phyloP scores from a whole-genome alignment of 1,284 basidiomycete species.

The Tylopilus sp. region DNA sequence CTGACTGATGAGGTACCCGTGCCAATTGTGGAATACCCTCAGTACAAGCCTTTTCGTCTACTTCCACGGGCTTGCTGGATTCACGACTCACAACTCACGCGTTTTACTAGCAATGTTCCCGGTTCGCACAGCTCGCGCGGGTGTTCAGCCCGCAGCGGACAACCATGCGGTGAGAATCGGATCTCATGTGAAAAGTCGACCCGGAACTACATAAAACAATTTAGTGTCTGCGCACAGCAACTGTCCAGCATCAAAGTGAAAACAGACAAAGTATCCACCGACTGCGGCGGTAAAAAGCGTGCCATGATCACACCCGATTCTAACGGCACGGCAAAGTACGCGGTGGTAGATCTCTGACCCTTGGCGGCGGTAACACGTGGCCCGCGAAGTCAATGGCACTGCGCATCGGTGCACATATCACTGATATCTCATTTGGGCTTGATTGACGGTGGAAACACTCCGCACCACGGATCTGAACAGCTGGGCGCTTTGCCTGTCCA shows the following conservation, averaged over 20 bases:
- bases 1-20: background rate
- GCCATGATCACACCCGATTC: background rate
- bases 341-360: conserved; percentile 16
- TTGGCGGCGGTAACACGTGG: conserved; percentile 20
- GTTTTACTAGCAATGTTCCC: background rate
- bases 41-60: conserved; percentile 3
- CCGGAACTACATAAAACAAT: conserved; percentile 15
- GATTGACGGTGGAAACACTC: conserved; percentile 28
- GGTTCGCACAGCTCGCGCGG: conserved; percentile 24
- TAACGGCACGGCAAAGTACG: conserved; percentile 17
- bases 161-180: conserved; percentile 24
- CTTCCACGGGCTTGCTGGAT: conserved; percentile 5
- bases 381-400: conserved; percentile 1
- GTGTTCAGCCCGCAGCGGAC: conserved; percentile 19
- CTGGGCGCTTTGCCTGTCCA: conserved; percentile 10
- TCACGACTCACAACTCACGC: conserved; percentile 1
- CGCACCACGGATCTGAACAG: background rate
- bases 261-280: background rate
- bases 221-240: conserved; percentile 24
- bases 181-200: conserved; percentile 19
- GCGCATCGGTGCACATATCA: conserved; percentile 15
- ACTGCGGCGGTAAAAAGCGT: background rate
- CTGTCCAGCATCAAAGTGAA: background rate
- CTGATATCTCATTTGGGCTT: conserved; percentile 16
- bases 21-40: background rate